Percentiles rank a stretch among this genome's conserved stretches.
phyloP scores from a whole-genome alignment of 2,329 filamentous ascomycete species.

The Pseudogymnoascus sp. region DNA sequence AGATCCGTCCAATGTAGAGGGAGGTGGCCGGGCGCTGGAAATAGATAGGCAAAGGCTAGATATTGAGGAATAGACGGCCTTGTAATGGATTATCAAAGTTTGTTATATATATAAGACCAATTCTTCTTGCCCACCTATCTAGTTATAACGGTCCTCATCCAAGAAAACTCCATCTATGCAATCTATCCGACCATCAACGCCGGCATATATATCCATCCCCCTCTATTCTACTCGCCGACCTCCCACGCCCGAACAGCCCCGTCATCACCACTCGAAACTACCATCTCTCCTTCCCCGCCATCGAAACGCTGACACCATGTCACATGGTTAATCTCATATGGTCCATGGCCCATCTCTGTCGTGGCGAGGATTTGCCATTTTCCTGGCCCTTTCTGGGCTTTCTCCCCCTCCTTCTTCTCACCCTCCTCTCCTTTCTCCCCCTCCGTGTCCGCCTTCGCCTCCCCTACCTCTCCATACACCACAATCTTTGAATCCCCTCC shows the following conservation, averaged over 20 bases:
- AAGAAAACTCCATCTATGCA: background rate
- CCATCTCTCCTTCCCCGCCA: constrained; percentile 61
- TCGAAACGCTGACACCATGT: constrained; percentile 80
- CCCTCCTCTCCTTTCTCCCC: constrained; percentile 22
- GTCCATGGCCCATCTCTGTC: constrained; percentile 59
- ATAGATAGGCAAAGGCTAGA: too few species aligned
- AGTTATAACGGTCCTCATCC: background rate
- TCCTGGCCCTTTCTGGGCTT: constrained; percentile 23
- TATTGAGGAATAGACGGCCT: too few species aligned
- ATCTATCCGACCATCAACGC: background rate
- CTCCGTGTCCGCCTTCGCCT: constrained; percentile 23
- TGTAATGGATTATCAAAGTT: too few species aligned
- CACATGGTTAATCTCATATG: constrained; percentile 91
- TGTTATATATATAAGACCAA: too few species aligned
- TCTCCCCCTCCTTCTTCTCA: constrained; percentile 21
- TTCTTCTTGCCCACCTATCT: background rate
- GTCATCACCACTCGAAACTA: constrained; percentile 89
- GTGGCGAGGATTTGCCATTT: too few species aligned
- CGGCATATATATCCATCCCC: background rate
- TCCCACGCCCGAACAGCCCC: constrained; percentile 81
- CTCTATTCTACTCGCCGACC: constrained; percentile 34
- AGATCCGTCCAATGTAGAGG: too few species aligned
- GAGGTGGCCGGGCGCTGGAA: too few species aligned
- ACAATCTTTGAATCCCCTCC: constrained; percentile 80
- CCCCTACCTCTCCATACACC: constrained; percentile 60